phyloP scores from a whole-genome alignment of 495 filamentous ascomycete genomes.

The Penicillium lagena region DNA sequence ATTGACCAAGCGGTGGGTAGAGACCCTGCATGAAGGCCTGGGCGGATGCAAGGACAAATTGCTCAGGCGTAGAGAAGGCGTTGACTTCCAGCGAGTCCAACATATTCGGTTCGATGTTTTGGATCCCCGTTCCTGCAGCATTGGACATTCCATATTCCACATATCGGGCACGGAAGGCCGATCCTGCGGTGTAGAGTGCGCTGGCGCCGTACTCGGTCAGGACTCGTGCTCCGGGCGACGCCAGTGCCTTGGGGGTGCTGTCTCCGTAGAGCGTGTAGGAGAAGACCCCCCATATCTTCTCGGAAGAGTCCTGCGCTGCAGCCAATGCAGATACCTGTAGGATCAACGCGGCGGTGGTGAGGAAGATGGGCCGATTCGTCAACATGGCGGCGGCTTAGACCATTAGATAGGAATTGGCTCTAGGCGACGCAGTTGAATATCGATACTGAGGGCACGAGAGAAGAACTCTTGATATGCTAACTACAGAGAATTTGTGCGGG shows the following conservation, averaged over 20 bases:
- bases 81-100: conserved; percentile 42
- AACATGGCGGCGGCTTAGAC: conserved; percentile 9
- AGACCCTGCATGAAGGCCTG: conserved; percentile 75
- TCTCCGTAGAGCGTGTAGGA: conserved; percentile 72
- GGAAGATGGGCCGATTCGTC: conserved; percentile 1
- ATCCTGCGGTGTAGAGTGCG: conserved; percentile 56
- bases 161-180: conserved; percentile 55
- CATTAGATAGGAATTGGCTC: neutral
- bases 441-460: no score
- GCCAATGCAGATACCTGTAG: conserved; percentile 8
- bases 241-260: conserved; percentile 53
- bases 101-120: conserved; percentile 33
- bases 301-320: conserved; percentile 24
- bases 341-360: conserved; percentile 3
- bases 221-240: conserved; percentile 26
- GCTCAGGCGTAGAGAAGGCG: conserved; percentile 39
- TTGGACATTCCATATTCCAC: conserved; percentile 35
- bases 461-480: no score
- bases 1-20: conserved; percentile 59
- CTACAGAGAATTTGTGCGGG: no score
- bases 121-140: conserved; percentile 27
- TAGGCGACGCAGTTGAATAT: no score
- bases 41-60: conserved; percentile 52
- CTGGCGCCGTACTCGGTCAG: conserved; percentile 67
- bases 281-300: conserved; percentile 61